Conservation (phyloP, 768 basidiomycete genomes). For the Panaeolus papilionaceus region DNA sequence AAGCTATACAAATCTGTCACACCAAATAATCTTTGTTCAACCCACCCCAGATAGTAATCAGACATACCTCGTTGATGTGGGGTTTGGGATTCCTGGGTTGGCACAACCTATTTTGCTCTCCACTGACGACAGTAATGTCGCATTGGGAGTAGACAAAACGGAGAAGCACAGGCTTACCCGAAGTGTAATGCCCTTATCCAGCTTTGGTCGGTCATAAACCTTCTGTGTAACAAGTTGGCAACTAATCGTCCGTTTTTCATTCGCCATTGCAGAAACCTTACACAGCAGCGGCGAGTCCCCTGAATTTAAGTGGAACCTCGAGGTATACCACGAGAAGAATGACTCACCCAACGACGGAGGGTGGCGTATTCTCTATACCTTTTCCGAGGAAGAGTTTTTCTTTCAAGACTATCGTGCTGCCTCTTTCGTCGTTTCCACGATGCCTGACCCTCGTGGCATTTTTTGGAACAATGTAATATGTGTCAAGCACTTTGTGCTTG, state of each 20-base stretch:
- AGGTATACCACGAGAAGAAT: constrained; percentile 25
- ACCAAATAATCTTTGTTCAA: constrained; percentile 40
- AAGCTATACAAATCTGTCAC: constrained; percentile 26
- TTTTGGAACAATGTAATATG: constrained; percentile 35
- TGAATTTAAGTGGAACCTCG: constrained; percentile 31
- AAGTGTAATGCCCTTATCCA: constrained; percentile 25
- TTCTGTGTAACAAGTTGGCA: background rate
- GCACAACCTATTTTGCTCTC: constrained; percentile 37
- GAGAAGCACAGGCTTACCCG: constrained; percentile 33
- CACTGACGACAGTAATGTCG: constrained; percentile 26
- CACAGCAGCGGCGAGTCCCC: constrained; percentile 12
- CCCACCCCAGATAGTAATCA: constrained; percentile 31
- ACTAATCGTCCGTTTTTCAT: background rate
- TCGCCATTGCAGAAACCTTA: constrained; percentile 14
- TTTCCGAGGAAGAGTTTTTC: constrained; percentile 37
- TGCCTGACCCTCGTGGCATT: constrained; percentile 23
- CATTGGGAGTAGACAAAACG: constrained; percentile 28
- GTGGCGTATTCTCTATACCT: constrained; percentile 35
- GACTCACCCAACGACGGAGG: background rate
- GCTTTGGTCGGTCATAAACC: constrained; percentile 24
- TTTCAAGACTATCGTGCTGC: constrained; percentile 29
- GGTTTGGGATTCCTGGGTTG: constrained; percentile 34
- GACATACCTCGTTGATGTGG: constrained; percentile 40
- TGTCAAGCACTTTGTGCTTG: constrained; percentile 31
- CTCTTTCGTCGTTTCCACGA: constrained; percentile 31